phyloP scores from a whole-genome alignment of 2,329 filamentous ascomycete species.

The Rhinocladiella mackenziei region DNA sequence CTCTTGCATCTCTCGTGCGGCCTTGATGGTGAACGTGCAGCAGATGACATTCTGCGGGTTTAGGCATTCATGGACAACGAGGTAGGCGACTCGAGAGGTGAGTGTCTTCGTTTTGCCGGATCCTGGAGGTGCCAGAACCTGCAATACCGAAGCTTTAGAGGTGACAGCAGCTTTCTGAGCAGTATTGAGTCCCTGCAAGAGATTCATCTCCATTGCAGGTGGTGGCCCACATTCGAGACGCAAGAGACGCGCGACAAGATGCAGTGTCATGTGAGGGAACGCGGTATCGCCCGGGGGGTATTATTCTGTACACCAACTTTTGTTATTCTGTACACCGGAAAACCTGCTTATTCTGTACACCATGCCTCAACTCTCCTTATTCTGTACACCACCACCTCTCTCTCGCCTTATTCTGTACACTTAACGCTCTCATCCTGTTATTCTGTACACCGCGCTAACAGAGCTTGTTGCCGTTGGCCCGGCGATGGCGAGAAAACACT shows the following conservation, averaged over 20 bases:
- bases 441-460: no score
- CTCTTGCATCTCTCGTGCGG: slow-evolving; percentile 87
- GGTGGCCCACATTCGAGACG: neutral
- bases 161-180: slow-evolving; percentile 63
- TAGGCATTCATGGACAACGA: slow-evolving; percentile 67
- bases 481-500: no score
- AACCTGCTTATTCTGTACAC: no score
- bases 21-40: slow-evolving; percentile 95
- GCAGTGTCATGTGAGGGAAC: neutral
- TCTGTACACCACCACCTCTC: no score
- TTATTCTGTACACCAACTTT: no score
- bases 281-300: no score
- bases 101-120: slow-evolving; percentile 94
- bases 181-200: slow-evolving; percentile 60
- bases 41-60: slow-evolving; percentile 86
- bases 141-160: slow-evolving; percentile 56
- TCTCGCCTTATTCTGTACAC: no score
- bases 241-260: neutral
- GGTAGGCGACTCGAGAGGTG: slow-evolving; percentile 85
- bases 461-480: no score
- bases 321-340: no score
- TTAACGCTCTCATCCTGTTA: no score
- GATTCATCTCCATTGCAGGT: slow-evolving; percentile 39
- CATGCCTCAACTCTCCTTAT: no score
- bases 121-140: slow-evolving; percentile 61